phyloP scores from a whole-genome alignment of 495 filamentous ascomycete genomes.

The Friedmanniomyces simplex region DNA sequence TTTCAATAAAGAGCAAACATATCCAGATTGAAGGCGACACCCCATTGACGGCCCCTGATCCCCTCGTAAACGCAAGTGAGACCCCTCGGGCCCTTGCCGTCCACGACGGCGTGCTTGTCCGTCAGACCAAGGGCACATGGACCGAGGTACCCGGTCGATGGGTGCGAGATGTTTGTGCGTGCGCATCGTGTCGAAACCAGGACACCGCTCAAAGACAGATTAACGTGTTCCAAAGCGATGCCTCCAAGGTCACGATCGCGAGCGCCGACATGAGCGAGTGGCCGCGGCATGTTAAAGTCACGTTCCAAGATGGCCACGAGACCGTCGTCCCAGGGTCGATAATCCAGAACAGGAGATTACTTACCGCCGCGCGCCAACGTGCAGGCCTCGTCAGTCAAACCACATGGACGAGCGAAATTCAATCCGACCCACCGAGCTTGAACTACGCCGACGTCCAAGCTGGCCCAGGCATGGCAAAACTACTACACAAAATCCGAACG shows the following conservation, averaged over 20 bases:
- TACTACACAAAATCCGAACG: slow-evolving; percentile 44
- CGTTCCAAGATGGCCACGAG: slow-evolving; percentile 26
- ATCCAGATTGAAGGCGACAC: background rate
- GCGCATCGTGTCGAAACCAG: slow-evolving; percentile 52
- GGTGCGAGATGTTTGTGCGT: slow-evolving; percentile 9
- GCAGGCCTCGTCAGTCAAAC: background rate
- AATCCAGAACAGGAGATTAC: background rate
- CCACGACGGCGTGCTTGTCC: background rate
- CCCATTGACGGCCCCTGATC: background rate
- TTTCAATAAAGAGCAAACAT: background rate
- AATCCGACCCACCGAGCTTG: slow-evolving; percentile 40
- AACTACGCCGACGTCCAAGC: slow-evolving; percentile 44
- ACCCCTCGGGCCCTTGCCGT: too few relatives aligned
- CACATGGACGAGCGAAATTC: slow-evolving; percentile 34
- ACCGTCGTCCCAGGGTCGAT: slow-evolving; percentile 5
- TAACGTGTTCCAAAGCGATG: slow-evolving; percentile 11
- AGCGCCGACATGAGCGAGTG: background rate
- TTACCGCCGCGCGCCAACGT: background rate
- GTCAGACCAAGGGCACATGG: background rate
- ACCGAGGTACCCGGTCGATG: background rate
- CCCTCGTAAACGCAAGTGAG: too few relatives aligned
- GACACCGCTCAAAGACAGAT: slow-evolving; percentile 58
- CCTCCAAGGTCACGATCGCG: background rate
- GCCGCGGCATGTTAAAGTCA: background rate
- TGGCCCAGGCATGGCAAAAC: slow-evolving; percentile 43